phyloP scores from a whole-genome alignment of 805 yeast genomes.

The Candida berthetii region DNA sequence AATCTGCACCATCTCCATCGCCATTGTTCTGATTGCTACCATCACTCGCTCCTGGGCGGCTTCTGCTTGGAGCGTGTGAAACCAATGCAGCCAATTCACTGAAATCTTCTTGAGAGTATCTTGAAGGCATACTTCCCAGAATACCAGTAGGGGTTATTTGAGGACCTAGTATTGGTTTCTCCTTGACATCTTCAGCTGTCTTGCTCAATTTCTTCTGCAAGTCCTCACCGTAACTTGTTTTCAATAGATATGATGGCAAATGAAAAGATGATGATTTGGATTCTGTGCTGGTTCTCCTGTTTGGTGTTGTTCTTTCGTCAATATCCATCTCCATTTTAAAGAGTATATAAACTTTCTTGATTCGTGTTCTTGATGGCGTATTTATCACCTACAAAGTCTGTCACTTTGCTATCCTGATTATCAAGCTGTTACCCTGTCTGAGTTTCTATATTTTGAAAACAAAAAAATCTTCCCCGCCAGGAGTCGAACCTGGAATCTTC shows the following conservation, averaged over 20 bases:
- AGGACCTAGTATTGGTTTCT: conserved; percentile 3
- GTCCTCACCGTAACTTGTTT: conserved; percentile 13
- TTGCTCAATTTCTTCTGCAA: conserved; percentile 5
- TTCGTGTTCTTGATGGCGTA: background rate
- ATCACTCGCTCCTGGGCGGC: background rate
- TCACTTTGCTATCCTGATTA: background rate
- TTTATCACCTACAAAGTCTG: background rate
- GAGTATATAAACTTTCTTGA: too few species aligned
- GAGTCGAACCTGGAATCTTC: conserved; percentile 6
- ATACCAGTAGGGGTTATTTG: conserved; percentile 10
- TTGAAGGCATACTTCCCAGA: conserved; percentile 14
- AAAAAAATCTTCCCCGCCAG: conserved; percentile 5
- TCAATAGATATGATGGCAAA: conserved; percentile 12
- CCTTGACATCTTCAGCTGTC: conserved; percentile 1
- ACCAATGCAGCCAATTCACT: background rate
- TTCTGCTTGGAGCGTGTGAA: background rate
- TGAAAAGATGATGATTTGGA: background rate
- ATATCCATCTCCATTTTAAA: background rate
- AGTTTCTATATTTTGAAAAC: background rate
- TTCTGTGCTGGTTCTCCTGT: background rate
- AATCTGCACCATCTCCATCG: conserved; percentile 3
- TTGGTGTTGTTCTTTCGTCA: background rate
- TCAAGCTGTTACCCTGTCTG: too few species aligned
- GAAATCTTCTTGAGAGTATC: conserved; percentile 5
- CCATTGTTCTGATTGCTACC: background rate